Evolutionary conservation across 208 protist species (phyloP).

Genomic region (Acanthamoeba rhysodes): DNA sequence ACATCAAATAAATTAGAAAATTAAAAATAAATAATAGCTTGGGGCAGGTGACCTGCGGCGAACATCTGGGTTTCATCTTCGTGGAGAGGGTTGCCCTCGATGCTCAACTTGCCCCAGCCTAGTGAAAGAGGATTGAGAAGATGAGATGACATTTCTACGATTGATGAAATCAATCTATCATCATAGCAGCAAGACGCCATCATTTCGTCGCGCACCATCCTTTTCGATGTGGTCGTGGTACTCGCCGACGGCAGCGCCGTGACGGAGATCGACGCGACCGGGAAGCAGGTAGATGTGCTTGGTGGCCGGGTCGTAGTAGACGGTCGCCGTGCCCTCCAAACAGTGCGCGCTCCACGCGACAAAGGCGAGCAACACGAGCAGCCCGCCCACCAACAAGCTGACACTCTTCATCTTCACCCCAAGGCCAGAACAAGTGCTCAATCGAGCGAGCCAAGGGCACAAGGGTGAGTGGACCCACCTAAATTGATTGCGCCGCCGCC

Average conservation of each 20-base stretch:
- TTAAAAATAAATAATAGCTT: neutral
- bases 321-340: neutral
- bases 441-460: too few relatives aligned
- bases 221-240: slow-evolving; percentile 13
- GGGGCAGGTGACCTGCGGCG: neutral
- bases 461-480: too few relatives aligned
- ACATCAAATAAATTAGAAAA: neutral
- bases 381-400: too few relatives aligned
- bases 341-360: neutral
- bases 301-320: slow-evolving; percentile 26
- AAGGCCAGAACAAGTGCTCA: too few relatives aligned
- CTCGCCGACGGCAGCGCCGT: slow-evolving; percentile 25
- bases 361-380: neutral
- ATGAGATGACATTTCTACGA: neutral
- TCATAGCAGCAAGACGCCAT: neutral
- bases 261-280: neutral
- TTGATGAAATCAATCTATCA: neutral
- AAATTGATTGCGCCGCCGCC: too few relatives aligned
- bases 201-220: neutral
- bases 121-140: neutral
- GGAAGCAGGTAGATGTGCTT: slow-evolving; percentile 13
- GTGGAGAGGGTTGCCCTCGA: neutral
- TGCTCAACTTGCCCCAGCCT: slow-evolving; percentile 40
- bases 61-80: slow-evolving; percentile 12
- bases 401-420: too few relatives aligned